phyloP scores from a whole-genome alignment of 352 stramenopile species.

The Phytophthora citrophthora region DNA sequence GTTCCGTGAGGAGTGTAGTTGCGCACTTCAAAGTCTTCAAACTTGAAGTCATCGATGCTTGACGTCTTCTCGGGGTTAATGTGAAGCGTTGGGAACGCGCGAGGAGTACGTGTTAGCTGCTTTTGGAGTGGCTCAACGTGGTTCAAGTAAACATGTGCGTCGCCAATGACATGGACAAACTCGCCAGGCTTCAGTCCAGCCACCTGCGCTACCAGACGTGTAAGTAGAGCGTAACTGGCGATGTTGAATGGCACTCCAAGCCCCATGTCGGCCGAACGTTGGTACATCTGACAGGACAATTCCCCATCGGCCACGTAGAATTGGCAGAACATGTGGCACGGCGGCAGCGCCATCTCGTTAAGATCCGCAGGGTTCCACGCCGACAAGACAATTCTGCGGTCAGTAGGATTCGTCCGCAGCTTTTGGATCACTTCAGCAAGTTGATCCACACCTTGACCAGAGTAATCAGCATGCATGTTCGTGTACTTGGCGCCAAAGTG shows the following conservation, averaged over 20 bases:
- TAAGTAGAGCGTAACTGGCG: slow-evolving; percentile 98
- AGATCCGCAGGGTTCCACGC: slow-evolving; percentile 99
- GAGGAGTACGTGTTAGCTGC: slow-evolving; percentile 94
- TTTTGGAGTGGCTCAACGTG: slow-evolving; percentile 97
- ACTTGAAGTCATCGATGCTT: slow-evolving; percentile 96
- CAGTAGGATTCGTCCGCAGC: slow-evolving; percentile 97
- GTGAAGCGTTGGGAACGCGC: slow-evolving; percentile 95
- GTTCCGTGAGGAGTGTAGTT: slow-evolving; percentile 96
- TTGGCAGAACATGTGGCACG: slow-evolving; percentile 99
- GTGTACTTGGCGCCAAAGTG: slow-evolving; percentile 99
- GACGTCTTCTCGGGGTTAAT: slow-evolving; percentile 89
- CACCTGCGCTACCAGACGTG: slow-evolving; percentile 96
- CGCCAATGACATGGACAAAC: slow-evolving; percentile 99
- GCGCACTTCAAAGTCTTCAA: slow-evolving; percentile 96
- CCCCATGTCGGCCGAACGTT: slow-evolving; percentile 99
- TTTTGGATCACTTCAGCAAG: slow-evolving; percentile 98
- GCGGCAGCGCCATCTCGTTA: slow-evolving; percentile 97
- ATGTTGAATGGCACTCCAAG: slow-evolving; percentile 99
- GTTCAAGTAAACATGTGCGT: slow-evolving; percentile 99
- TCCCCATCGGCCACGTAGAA: slow-evolving; percentile 90
- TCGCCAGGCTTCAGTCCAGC: slow-evolving; percentile 94
- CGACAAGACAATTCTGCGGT: slow-evolving; percentile 98
- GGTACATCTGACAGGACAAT: slow-evolving; percentile 97
- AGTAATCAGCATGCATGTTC: slow-evolving; percentile 99
- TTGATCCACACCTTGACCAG: slow-evolving; percentile 98